Base-by-base conservation (phyloP, 1,284 basidiomycete genomes). In the Rhodotorula sp. region DNA sequence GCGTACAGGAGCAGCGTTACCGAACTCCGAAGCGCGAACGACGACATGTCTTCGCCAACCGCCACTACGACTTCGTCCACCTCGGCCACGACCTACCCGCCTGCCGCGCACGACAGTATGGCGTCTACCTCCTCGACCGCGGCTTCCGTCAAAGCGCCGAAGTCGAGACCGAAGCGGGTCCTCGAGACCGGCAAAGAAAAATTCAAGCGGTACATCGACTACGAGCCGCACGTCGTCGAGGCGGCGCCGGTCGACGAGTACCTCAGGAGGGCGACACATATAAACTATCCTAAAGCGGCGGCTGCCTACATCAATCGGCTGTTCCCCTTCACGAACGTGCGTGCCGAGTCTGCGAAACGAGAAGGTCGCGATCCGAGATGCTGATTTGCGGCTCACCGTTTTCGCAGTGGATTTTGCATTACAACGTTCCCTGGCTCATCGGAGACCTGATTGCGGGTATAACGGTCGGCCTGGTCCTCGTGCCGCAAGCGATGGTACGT, bases 391-490 rank as follows among this genome's bases (percentile, higher is more conserved):
- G 6, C 34, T 34, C 34, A 34, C 34, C 34, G 34, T 34, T 5
- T 5, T 3, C 34, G 34, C 34, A 34, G 34, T 34, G 63, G 63
- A 57, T 64, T 46, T 31, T 57, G 14, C 63, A 57, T 15, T 64
- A 64, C 63, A 64, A 64, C 54, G 10, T 64, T 7, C 54, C 43
- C 10, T 69, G 72, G 72, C n/a, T 52, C 18, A 5, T 64, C 21
- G 82, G 81, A 6, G 82, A 83, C 62, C 29, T 81, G 49, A 80
- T 83, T 52, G 81, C 82, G 7, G 82, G 82, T 57, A 75, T 83
- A 72, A 82, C 81, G 8, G 82, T 83, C 64, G 81, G 78, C 10
- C 76, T 83, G 20, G 68, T 71, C 18, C 64, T 73, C 16, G 73
- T 74, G 3, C 73, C 71, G 5, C 74, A 71, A 56, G 52, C 61